These are phyloP conservation scores for Aaosphaeria arxii DNA, from an alignment of 2,329 filamentous ascomycete genomes.

Conservation along the genomic window DNA sequence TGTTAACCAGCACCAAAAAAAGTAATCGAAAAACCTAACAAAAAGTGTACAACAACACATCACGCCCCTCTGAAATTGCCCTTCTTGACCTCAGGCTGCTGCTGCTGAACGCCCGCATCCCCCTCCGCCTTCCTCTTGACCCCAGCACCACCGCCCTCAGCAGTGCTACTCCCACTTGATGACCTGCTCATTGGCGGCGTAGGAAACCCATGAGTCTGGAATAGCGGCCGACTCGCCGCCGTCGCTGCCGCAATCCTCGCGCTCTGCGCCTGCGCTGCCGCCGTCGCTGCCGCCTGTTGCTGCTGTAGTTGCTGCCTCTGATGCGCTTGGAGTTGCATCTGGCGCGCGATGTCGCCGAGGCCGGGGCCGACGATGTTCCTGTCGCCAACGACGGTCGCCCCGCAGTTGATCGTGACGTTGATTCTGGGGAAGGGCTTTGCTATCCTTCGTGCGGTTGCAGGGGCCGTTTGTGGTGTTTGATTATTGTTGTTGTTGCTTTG, in stretches of 20 bases:
- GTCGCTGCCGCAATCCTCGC: neutral
- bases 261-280: constrained; percentile 6
- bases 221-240: neutral
- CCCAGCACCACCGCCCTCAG: constrained; percentile 16
- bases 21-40: neutral
- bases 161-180: constrained; percentile 13
- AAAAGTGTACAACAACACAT: neutral
- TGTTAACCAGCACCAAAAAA: neutral
- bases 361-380: constrained; percentile 34
- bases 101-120: neutral
- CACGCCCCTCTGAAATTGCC: neutral
- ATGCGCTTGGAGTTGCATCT: constrained; percentile 24
- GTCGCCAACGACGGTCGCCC: constrained; percentile 32
- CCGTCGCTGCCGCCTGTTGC: constrained; percentile 1
- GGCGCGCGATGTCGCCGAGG: constrained; percentile 29
- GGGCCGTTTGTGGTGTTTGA: neutral
- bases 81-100: neutral
- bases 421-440: constrained; percentile 14
- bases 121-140: constrained; percentile 24
- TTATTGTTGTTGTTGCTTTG: neutral
- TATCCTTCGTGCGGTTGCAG: neutral
- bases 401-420: constrained; percentile 33
- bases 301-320: neutral
- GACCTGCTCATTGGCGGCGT: constrained; percentile 31
- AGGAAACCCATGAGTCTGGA: neutral